These are phyloP conservation scores for Entamoeba dispar DNA, from an alignment of 208 protist genomes.

Conservation along the genomic window DNA sequence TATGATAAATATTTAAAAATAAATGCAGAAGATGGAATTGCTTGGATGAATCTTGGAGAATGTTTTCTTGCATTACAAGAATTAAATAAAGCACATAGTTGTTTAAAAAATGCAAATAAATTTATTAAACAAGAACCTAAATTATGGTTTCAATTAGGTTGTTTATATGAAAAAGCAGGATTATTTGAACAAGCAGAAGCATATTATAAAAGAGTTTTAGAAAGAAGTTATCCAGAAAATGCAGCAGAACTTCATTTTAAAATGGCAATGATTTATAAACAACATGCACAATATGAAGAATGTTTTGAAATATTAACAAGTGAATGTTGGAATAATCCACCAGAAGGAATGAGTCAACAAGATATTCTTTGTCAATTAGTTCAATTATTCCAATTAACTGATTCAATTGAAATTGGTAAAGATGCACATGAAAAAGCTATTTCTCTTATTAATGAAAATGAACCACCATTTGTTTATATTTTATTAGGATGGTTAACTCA, in stretches of 20 bases:
- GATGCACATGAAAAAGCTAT: not conserved
- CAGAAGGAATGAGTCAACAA: not conserved
- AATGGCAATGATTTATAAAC: not conserved
- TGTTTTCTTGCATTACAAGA: not conserved
- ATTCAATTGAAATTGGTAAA: not conserved
- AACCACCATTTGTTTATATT: not conserved
- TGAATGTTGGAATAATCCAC: not conserved
- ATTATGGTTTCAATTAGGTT: not conserved
- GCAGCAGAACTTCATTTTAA: not conserved
- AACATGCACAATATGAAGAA: not conserved
- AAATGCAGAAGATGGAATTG: not conserved
- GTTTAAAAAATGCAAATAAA: not conserved
- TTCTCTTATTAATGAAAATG: not conserved
- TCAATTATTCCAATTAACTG: not conserved
- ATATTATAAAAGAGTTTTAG: not conserved
- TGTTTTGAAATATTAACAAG: not conserved
- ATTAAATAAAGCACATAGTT: not conserved
- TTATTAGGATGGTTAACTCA: not conserved
- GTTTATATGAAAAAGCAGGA: not conserved
- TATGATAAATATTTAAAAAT: not conserved
- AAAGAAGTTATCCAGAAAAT: not conserved
- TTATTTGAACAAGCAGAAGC: not conserved
- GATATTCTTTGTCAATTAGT: not conserved
- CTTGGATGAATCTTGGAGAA: not conserved
- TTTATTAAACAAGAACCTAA: not conserved